Percentiles rank a stretch among this genome's conserved stretches.
These are phyloP conservation scores for Nemania sp. DNA, from an alignment of 2,329 filamentous ascomycete species.

Conservation along the genomic window DNA sequence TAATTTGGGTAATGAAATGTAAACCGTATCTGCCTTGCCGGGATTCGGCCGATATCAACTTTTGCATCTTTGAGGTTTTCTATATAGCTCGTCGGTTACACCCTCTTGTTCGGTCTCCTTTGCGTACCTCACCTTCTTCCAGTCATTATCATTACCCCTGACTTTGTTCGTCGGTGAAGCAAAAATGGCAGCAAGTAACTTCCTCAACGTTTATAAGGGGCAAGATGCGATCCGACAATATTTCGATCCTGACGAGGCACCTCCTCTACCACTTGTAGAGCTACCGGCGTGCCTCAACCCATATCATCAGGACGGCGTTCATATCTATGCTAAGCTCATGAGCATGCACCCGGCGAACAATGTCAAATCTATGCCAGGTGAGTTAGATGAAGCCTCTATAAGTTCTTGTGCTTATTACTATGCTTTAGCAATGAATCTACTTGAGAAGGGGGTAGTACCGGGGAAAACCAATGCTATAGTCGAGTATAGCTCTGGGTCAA, in stretches of 20 bases:
- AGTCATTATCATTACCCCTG: not conserved
- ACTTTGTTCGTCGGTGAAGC: too few relatives aligned
- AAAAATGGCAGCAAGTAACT: slow-evolving; percentile 36
- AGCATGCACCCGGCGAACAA: slow-evolving; percentile 66
- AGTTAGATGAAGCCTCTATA: not conserved
- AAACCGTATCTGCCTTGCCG: not conserved
- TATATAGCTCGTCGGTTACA: not conserved
- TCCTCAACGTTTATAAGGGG: slow-evolving; percentile 60
- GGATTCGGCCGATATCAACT: not conserved
- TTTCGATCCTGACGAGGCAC: slow-evolving; percentile 60
- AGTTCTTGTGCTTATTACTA: slow-evolving; percentile 5
- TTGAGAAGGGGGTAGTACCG: slow-evolving; percentile 47
- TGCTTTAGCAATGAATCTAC: slow-evolving; percentile 52
- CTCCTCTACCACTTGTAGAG: slow-evolving; percentile 64
- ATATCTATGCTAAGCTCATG: slow-evolving; percentile 69
- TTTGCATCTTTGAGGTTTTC: not conserved
- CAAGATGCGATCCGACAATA: slow-evolving; percentile 60
- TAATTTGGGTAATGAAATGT: not conserved
- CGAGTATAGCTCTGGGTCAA: slow-evolving; percentile 65
- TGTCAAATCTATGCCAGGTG: slow-evolving; percentile 65
- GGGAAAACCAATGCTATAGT: slow-evolving; percentile 55
- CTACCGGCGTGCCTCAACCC: slow-evolving; percentile 61
- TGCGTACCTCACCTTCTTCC: not conserved
- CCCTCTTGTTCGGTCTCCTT: not conserved
- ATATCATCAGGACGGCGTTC: slow-evolving; percentile 58